Base-by-base conservation (phyloP, 2,329 filamentous ascomycete species). In the Achaetomium macrosporum region DNA sequence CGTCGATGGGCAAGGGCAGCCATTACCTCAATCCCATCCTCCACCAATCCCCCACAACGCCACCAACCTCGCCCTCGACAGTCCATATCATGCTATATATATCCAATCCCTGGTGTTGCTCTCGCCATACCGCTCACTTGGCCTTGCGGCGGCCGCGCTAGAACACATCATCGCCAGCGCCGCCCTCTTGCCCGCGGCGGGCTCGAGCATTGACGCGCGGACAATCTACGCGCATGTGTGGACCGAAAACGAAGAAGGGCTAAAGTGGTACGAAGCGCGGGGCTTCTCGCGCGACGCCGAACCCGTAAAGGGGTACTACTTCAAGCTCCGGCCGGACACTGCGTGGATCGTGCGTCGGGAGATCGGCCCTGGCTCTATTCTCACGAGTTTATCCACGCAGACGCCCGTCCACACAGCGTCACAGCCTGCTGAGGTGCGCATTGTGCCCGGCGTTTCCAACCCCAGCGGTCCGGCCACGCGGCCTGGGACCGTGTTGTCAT, bases 141-240 rank as follows among this genome's bases (percentile, higher is more conserved):
- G 83, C 0, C 73, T 86, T 12, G 79, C 78, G 12, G 71, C 73
- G n/a, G 76, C 78, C 20, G 74, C 81, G 0, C 68, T 87, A 15
- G 75, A 81, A 42, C 72, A 77, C 57, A 71, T 82, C 42, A 59
- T 78, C 51, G 68, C 69, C 19, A 69, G 71, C 11, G 72, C 73
- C 2, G 69, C 68, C 12, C 61, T 64, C 11, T 58, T 67, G n/a
- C 59, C 61, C 9, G 64, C 60, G 39, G 57, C 61, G 12, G 66
- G 68, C 11, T 69, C 68, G 4, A 67, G 57, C 15, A 65, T 73
- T 57, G 63, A 73, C 44, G 72, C 75, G 33, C 61, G 59, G 35
- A 61, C 72, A 41, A 70, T 84, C 15, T 85, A 81, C 58, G 83
- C 83, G 5, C 83, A 87, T 65, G 83, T 86, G 15, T 87, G 83